Evolutionary conservation across 2,329 filamentous ascomycete species (phyloP), one percentile per base, ranked within the genome.

Genomic region (Fonsecaea multimorphosa): DNA sequence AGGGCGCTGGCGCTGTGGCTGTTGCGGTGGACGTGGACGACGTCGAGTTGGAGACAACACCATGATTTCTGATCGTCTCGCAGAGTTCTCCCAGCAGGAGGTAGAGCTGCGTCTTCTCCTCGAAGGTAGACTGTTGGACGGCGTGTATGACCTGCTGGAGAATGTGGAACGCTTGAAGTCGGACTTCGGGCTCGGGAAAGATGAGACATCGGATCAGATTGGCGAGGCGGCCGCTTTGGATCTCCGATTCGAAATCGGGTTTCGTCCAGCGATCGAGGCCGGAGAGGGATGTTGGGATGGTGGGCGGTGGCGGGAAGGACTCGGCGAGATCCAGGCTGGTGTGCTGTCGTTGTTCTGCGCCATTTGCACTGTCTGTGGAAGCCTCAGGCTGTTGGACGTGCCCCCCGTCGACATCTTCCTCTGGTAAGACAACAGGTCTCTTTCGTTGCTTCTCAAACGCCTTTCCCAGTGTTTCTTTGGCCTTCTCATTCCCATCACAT

Each of bases 41-140:
- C 22, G 34, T 11, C 57, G 66, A 14, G 32, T 58, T 38, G 19
- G 14, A 51, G 27, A 63, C 12, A 3, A 63, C 12, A 3, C n/a
- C 51, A 53, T 70, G 54, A 6, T 44, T 32, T 19, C 46, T 59
- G 7, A 68, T 29, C 0, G 93, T 95, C 76, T 97, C 93, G 14
- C 88, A 83, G 6, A 96, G 77, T 77, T 97, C 93, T 63, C 88
- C 91, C 1, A 95, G 83, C 3, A 97, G 84, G 9, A 97, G 83
- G 81, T 91, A 93, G 88, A 90, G 52, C 49, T 70, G 68, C 1
- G 65, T 64, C 57, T 68, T 69, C 73, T 96, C 92, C 53, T 88
- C 85, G 72, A 93, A 89, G 0, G 86, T 84, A 0, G 91, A 93
- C 59, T 87, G 86, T 75, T 89, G 85, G 56, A 70, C 56, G 9